Base-by-base conservation (phyloP, 768 basidiomycete species). In the Rhodotorula babjevae region DNA sequence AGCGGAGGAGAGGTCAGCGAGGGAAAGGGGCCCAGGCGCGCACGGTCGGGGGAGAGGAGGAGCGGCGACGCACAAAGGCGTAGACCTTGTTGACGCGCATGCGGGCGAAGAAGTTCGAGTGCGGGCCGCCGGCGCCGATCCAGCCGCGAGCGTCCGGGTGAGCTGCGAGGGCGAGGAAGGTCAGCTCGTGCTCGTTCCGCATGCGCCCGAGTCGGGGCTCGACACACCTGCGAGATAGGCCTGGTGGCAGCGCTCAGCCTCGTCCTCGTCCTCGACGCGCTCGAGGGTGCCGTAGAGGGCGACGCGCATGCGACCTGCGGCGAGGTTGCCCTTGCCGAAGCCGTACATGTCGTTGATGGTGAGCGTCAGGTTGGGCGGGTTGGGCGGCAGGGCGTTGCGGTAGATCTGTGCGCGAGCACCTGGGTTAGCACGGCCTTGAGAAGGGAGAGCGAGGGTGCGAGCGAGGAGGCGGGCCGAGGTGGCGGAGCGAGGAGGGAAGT, bases 331-430 rank as follows among this genome's bases (percentile, higher is more conserved):
- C 42, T 72, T 44, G 12, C 71, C 75, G n/a, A 76, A 69, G 14
- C 75, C 75, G 19, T 63, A 73, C 50, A 65, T 50, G 60, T 76
- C 75, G 47, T 70, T 67, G 49, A 76, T 61, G 19, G 75, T 73
- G 36, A 76, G 59, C 10, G 75, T 76, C 33, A 76, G 55, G 63
- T 76, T 76, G 29, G 71, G 68, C 2, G 58, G 15, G 47, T 76
- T 67, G n/a, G 75, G 75, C 8, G 75, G 71, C 18, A 76, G 59
- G 10, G 75, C 75, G 60, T 76, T 76, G 65, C 75, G 65, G 65
- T 72, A 76, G 62, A 76, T 69, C 74, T 71, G 67, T 21, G 25
- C 6, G 31, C 27, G 63, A 25, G 6, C n/a, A n/a, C n/a, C n/a
- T n/a, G n/a, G n/a, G n/a, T n/a, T n/a, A n/a, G n/a, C n/a, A n/a